phyloP scores from a whole-genome alignment of 768 basidiomycete genomes.

The Mycena maculata region DNA sequence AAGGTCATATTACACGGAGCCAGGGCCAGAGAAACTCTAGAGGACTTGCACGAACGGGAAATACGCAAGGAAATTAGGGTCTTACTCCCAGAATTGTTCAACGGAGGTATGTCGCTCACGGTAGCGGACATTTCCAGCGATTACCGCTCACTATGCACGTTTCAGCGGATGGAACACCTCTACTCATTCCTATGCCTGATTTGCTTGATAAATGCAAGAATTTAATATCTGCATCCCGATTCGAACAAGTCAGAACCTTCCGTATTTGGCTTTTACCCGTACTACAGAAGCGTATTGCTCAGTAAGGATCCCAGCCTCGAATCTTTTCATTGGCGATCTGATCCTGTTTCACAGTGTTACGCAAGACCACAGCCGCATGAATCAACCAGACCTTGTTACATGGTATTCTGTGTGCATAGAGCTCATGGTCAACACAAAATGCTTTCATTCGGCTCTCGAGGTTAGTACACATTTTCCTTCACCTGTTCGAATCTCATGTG shows the following conservation, averaged over 20 bases:
- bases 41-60: constrained; percentile 75
- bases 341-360: constrained; percentile 25
- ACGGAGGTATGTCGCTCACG: constrained; percentile 54
- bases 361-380: constrained; percentile 40
- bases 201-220: constrained; percentile 57
- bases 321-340: neutral
- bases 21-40: constrained; percentile 74
- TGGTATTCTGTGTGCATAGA: constrained; percentile 69
- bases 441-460: constrained; percentile 77
- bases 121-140: too few relatives aligned
- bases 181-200: constrained; percentile 50
- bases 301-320: constrained; percentile 49
- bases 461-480: constrained; percentile 50
- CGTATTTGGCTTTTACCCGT: constrained; percentile 82
- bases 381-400: constrained; percentile 56
- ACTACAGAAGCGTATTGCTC: constrained; percentile 63
- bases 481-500: constrained; percentile 14
- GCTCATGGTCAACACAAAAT: constrained; percentile 70
- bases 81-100: constrained; percentile 73
- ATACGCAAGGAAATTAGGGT: constrained; percentile 77
- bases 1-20: constrained; percentile 77
- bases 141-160: neutral
- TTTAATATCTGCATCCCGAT: constrained; percentile 69
- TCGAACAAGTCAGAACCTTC: constrained; percentile 79
- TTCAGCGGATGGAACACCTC: constrained; percentile 46